Evolutionary conservation across 192 early-diverging fungal genomes (phyloP), one percentile per base, ranked within the genome.

Genomic region (Coemansia sp.): DNA sequence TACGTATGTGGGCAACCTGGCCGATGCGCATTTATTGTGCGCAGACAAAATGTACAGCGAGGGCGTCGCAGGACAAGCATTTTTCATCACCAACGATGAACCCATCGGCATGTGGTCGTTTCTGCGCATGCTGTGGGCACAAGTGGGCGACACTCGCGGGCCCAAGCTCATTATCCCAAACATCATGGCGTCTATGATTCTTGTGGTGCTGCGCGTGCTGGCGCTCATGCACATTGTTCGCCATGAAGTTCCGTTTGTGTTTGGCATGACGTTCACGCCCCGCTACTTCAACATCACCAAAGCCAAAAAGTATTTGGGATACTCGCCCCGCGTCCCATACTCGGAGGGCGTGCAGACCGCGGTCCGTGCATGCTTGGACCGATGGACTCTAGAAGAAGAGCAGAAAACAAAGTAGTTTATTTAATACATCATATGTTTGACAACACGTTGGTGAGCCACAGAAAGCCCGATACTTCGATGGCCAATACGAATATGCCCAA

Each of bases 1-100:
- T 70, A 96, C 96, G 9, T 94, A 95, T 66, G 96, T 98, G 5
- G 92, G 87, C 66, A 98, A 98, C 62, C 88, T 91, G n/a, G 93
- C 93, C 6, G 91, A 95, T 58, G 88, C 93, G 11, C 96, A 98
- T 71, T 68, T 96, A 10, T 79, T 95, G 54, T 94, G 94, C 7
- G 90, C 88, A 3, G 86, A 95, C 42, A 88, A 86, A 57, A 69
- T 96, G 28, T 76, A 73, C 68, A 85, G 78, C 58, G 83, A 87
- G 23, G 65, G 50, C 42, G 67, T 82, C 1, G 28, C 54, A 17
- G 81, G 80, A 3, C 74, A 95, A 82, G 91, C 87, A 19, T 98
- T 93, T 76, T 88, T 91, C 69, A 87, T 98, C 59, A 98, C 94
- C 57, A 95, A 96, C 60, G 94, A 93, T 49, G 85, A 90, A 7